Evolutionary conservation across 2,329 filamentous ascomycete genomes (phyloP).

Genomic region (Catunica adiposa): DNA sequence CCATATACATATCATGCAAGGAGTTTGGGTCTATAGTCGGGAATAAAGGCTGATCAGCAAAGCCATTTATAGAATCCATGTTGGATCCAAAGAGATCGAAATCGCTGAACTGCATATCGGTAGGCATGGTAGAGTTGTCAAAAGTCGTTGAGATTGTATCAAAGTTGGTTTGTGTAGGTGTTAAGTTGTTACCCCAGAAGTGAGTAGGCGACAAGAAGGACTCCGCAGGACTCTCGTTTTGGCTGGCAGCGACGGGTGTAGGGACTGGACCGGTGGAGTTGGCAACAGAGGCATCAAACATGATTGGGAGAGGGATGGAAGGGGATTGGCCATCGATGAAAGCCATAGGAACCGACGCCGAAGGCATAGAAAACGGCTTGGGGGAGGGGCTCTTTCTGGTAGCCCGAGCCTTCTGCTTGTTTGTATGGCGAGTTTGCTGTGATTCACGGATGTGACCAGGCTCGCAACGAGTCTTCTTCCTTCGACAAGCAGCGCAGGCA

Average conservation of each 20-base stretch:
- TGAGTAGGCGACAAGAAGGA: background rate
- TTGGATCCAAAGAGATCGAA: background rate
- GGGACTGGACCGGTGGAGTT: background rate
- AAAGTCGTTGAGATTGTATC: too few species aligned
- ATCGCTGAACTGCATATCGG: background rate
- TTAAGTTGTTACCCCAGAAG: background rate
- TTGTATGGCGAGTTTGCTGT: background rate
- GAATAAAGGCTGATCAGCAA: background rate
- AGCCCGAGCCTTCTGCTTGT: background rate
- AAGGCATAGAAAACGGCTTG: background rate
- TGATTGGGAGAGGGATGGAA: background rate
- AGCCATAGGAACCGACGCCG: background rate
- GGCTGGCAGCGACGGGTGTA: background rate
- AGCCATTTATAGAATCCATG: background rate
- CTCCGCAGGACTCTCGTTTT: background rate
- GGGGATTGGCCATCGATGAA: background rate
- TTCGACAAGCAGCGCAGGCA: constrained; percentile 45
- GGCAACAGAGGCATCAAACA: background rate
- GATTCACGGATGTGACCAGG: constrained; percentile 34
- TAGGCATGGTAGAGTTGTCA: too few species aligned
- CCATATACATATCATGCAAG: too few species aligned
- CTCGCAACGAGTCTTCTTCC: constrained; percentile 48
- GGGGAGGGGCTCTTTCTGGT: background rate
- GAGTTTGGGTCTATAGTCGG: background rate
- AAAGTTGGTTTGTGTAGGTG: too few species aligned